Conservation (phyloP, 768 basidiomycete genomes). For the Cyclocybe cylindracea region DNA sequence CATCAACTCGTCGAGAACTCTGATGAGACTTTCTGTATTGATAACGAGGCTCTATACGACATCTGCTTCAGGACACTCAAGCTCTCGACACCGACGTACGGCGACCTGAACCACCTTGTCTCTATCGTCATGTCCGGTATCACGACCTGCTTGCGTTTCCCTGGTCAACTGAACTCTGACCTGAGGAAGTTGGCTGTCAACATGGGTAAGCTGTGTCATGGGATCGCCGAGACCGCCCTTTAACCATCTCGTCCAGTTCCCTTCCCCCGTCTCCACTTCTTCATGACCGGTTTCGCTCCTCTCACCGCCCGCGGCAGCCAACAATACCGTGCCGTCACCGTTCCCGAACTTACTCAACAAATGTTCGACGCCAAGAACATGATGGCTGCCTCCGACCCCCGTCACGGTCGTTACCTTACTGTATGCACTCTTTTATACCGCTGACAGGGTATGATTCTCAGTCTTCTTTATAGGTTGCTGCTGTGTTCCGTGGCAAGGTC, state of each 20-base stretch:
- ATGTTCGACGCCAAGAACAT: constrained; percentile 99
- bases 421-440: constrained; percentile 34
- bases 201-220: constrained; percentile 69
- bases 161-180: constrained; percentile 99
- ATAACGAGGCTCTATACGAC: constrained; percentile 98
- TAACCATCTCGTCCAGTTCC: constrained; percentile 58
- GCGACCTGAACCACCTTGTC: constrained; percentile 97
- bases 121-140: constrained; percentile 99
- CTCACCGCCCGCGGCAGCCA: constrained; percentile 93
- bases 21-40: constrained; percentile 99
- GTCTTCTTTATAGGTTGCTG: constrained; percentile 61
- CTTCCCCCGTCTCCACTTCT: constrained; percentile 99
- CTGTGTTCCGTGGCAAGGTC: constrained; percentile 98
- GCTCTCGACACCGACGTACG: constrained; percentile 93
- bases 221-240: background rate
- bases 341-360: constrained; percentile 96
- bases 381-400: constrained; percentile 98
- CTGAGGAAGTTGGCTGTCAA: constrained; percentile 98
- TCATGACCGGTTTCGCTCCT: constrained; percentile 96
- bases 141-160: constrained; percentile 98
- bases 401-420: constrained; percentile 97
- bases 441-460: background rate
- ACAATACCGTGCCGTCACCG: constrained; percentile 94
- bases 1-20: constrained; percentile 99
- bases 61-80: constrained; percentile 99